Evolutionary conservation across 116 monocot genomes (phyloP).

Genomic region (Posidonia oceanica): DNA sequence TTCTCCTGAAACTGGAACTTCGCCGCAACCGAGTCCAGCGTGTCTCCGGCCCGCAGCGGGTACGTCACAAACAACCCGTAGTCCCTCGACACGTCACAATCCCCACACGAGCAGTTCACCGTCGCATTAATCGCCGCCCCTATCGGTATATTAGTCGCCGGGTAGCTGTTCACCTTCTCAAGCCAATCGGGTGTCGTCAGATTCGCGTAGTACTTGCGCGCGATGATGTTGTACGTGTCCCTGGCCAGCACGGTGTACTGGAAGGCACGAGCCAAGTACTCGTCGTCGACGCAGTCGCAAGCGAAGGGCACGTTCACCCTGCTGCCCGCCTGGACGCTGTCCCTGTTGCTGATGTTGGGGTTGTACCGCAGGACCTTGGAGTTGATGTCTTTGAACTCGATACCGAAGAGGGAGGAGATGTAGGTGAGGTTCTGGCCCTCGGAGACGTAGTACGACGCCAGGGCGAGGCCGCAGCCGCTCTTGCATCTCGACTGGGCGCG

Average conservation of each 20-base stretch:
- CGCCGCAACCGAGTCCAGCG: conserved; percentile 25
- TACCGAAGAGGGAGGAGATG: conserved; percentile 30
- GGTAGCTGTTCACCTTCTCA: conserved; percentile 18
- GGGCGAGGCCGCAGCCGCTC: conserved; percentile 33
- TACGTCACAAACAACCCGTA: conserved; percentile 73
- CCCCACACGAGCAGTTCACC: conserved; percentile 60
- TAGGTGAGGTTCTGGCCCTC: conserved; percentile 20
- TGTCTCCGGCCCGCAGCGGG: conserved; percentile 39
- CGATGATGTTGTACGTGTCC: conserved; percentile 42
- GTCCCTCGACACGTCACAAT: conserved; percentile 19
- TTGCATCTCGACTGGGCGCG: conserved; percentile 1
- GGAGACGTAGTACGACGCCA: conserved; percentile 54
- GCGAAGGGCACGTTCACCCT: conserved; percentile 23
- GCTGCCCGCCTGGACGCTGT: conserved; percentile 2
- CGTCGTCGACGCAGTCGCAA: conserved; percentile 14
- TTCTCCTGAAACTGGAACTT: conserved; percentile 9
- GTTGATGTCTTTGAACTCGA: neutral
- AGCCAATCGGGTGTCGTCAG: conserved; percentile 35
- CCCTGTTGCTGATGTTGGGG: conserved; percentile 6
- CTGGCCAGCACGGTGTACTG: conserved; percentile 7
- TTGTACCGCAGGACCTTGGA: conserved; percentile 10
- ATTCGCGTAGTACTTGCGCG: conserved; percentile 20
- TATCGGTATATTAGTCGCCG: conserved; percentile 8
- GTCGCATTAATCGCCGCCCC: conserved; percentile 26
- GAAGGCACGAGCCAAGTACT: conserved; percentile 20